Evolutionary conservation across 225 moss, liverwort and hornwort genomes (phyloP).

Genomic region (Lunularia cruciata): DNA sequence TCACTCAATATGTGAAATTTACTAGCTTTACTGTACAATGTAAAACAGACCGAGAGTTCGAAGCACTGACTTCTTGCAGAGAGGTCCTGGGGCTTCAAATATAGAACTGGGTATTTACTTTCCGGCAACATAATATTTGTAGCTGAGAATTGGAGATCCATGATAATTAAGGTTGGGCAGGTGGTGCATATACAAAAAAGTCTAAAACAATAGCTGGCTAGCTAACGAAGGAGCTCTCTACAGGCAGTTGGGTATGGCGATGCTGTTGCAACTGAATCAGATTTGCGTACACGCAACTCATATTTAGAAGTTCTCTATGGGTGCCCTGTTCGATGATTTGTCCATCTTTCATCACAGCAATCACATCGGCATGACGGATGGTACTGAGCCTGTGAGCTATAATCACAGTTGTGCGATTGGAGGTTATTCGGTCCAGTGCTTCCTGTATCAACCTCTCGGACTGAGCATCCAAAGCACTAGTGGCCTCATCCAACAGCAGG

Average conservation of each 20-base stretch:
- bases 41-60: too few relatives aligned
- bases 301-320: slow-evolving; percentile 35
- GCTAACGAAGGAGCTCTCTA: too few relatives aligned
- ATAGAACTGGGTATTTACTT: too few relatives aligned
- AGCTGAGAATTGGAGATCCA: too few relatives aligned
- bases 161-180: too few relatives aligned
- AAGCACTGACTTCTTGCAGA: too few relatives aligned
- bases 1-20: too few relatives aligned
- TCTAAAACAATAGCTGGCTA: too few relatives aligned
- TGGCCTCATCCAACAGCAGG: slow-evolving; percentile 47
- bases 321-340: slow-evolving; percentile 44
- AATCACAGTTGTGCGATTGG: slow-evolving; percentile 42
- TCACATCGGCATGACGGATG: slow-evolving; percentile 41
- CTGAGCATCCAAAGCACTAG: slow-evolving; percentile 49
- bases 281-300: not conserved
- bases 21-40: too few relatives aligned
- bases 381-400: slow-evolving; percentile 44
- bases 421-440: slow-evolving; percentile 44
- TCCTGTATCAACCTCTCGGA: slow-evolving; percentile 50
- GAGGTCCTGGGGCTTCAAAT: too few relatives aligned
- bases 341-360: slow-evolving; percentile 50
- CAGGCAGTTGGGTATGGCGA: too few relatives aligned
- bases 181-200: too few relatives aligned
- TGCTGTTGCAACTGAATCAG: not conserved
- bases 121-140: not conserved